These are phyloP conservation scores for Rhodotorula sp. DNA, from an alignment of 1,284 basidiomycete species.

Conservation along the genomic window DNA sequence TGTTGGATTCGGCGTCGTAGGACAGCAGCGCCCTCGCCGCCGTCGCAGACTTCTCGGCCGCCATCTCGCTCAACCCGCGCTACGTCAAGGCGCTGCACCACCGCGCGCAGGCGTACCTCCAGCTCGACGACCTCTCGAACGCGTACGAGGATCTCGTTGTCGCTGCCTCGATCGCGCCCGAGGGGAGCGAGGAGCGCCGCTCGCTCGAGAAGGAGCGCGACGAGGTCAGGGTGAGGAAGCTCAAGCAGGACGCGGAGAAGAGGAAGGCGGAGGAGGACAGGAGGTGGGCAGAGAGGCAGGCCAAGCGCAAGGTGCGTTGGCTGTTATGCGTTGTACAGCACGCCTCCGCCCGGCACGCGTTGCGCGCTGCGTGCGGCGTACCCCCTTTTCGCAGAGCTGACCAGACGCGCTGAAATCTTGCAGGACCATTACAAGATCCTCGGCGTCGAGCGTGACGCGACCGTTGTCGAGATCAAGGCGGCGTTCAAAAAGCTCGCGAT, in stretches of 20 bases:
- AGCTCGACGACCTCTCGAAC: slow-evolving; percentile 70
- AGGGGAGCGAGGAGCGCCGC: slow-evolving; percentile 53
- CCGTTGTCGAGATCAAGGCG: slow-evolving; percentile 72
- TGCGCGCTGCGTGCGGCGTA: too few species aligned
- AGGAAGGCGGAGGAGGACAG: slow-evolving; percentile 70
- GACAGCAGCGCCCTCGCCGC: slow-evolving; percentile 66
- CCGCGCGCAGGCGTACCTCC: slow-evolving; percentile 72
- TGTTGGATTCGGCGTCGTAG: slow-evolving; percentile 49
- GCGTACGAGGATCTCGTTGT: slow-evolving; percentile 73
- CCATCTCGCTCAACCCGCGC: slow-evolving; percentile 63
- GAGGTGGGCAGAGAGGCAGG: slow-evolving; percentile 71
- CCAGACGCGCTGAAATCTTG: slow-evolving; percentile 59
- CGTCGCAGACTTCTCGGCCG: slow-evolving; percentile 67
- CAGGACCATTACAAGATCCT: slow-evolving; percentile 46
- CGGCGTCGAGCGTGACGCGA: slow-evolving; percentile 50
- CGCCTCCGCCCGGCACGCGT: too few species aligned
- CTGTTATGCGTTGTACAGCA: slow-evolving; percentile 46
- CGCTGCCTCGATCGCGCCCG: slow-evolving; percentile 65
- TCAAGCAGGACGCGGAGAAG: slow-evolving; percentile 63
- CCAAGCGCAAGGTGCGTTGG: slow-evolving; percentile 67
- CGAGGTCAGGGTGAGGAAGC: background rate
- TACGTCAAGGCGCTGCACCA: slow-evolving; percentile 84
- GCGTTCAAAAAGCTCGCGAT: slow-evolving; percentile 62
- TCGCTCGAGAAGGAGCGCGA: background rate
- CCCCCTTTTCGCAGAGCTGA: too few species aligned